Base-by-base conservation (phyloP, 257 asterid species). In the Ocimum tenuiflorum region DNA sequence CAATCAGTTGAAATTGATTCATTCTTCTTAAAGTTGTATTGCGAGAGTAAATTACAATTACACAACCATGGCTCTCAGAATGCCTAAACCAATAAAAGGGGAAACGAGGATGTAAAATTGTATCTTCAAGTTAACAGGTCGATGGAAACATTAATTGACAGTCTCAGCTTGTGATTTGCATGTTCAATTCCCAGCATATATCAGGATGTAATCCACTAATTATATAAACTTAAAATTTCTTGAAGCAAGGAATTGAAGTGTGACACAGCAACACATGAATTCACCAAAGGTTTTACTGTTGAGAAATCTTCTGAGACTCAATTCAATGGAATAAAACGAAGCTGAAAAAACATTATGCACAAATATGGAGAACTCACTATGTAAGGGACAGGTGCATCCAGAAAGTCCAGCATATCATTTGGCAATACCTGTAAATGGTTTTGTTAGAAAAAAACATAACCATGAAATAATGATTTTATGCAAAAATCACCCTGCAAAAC, bases 341-440 rank as follows among this genome's bases (percentile, higher is more conserved):
- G 42, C 31, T 22, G n/a, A 53, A 42, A 39, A 56, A 7, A 47
- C 45, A 58, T 7, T 63, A 50, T 53, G 50, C 24, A 29, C 14
- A 71, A 31, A 18, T 56, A 60, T 17, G 66, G 50, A 41, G 49
- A 47, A 86, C 99, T 85, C 79, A 94, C 99, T 63, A 94, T 85
- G 79, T 90, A 90, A 18, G 99, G 99, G 75, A 94, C 99, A 57
- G 99, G 99, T 8, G 99, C 99, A 74, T 94, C 99, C 74, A 94
- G 76, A 83, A 94, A 94, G 67, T 94, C 99, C 77, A 91, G 83
- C 96, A 94, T 94, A 82, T 94, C 99, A 81, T 91, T 88, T 5
- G 97, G 97, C 82, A 94, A 80, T 79, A 94, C 88, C 99, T 94
- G 91, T 63, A 72, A 70, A 76, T n/a, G 38, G 50, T 45, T 49